Conservation (phyloP, 2,329 filamentous ascomycete genomes). For the Fusarium pseudograminearum region DNA sequence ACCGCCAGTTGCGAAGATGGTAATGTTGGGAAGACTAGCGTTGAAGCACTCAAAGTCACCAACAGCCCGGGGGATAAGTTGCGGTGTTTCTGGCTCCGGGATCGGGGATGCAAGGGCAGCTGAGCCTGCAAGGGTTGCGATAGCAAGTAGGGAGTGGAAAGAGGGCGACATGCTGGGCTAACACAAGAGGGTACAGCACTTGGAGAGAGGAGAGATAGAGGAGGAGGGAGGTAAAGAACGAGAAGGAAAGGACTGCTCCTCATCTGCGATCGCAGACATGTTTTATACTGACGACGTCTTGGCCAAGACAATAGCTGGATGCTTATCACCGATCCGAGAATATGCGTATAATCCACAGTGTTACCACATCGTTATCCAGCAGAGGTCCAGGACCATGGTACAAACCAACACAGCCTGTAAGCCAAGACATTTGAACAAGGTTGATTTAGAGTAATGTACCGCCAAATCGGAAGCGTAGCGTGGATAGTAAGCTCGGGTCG, state of each 20-base stretch:
- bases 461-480: constrained; percentile 4
- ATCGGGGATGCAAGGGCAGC: constrained; percentile 26
- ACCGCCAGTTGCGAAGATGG: constrained; percentile 67
- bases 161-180: constrained; percentile 26
- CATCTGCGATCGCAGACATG: background rate
- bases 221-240: background rate
- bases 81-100: constrained; percentile 17
- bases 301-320: background rate
- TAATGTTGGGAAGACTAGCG: constrained; percentile 62
- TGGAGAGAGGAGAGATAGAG: background rate
- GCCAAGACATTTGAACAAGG: constrained; percentile 1
- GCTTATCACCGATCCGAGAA: constrained; percentile 4
- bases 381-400: constrained; percentile 2
- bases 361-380: constrained; percentile 38
- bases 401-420: constrained; percentile 5
- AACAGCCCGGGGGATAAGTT: constrained; percentile 13
- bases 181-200: background rate
- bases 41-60: constrained; percentile 39
- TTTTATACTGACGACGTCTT: constrained; percentile 22
- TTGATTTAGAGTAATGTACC: constrained; percentile 5
- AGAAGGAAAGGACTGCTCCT: background rate
- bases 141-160: constrained; percentile 21
- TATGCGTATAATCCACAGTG: constrained; percentile 17
- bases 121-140: constrained; percentile 24
- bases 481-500: background rate